Evolutionary conservation across 169 alveolate genomes (phyloP).

Genomic region (Plasmodium sp.): DNA sequence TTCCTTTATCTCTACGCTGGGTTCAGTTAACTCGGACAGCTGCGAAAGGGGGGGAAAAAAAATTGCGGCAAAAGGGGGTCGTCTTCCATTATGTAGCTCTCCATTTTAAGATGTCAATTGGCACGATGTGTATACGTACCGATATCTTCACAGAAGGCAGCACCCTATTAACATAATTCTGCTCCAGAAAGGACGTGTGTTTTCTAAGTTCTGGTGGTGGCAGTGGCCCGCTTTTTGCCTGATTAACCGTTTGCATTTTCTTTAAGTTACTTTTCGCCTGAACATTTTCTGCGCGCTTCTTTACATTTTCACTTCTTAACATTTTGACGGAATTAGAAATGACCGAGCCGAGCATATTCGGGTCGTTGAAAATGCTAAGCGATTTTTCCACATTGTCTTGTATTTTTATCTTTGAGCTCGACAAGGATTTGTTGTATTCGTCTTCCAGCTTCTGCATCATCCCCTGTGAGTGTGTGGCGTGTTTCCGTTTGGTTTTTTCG

Average conservation of each 20-base stretch:
- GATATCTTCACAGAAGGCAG: conserved; percentile 66
- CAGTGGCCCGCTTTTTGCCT: conserved; percentile 44
- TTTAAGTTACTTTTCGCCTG: conserved; percentile 8
- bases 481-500: neutral
- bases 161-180: conserved; percentile 34
- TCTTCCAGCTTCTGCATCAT: conserved; percentile 73
- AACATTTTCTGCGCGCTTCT: neutral
- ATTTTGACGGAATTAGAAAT: conserved; percentile 56
- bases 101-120: neutral
- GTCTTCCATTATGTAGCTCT: neutral
- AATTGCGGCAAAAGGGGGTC: too few species aligned
- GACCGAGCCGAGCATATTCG: conserved; percentile 30
- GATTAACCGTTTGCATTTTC: neutral
- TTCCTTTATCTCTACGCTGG: conserved; percentile 51
- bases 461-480: conserved; percentile 11
- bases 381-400: conserved; percentile 44
- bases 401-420: conserved; percentile 42
- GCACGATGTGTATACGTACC: neutral
- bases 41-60: neutral
- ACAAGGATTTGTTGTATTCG: conserved; percentile 60
- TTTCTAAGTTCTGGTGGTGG: conserved; percentile 73
- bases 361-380: conserved; percentile 65
- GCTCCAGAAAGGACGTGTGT: conserved; percentile 46
- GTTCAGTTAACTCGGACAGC: conserved; percentile 67
- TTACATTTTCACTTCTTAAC: conserved; percentile 19